These are phyloP conservation scores for Pneumocystis sp. DNA, from an alignment of 1,139 yeast species.

Conservation along the genomic window DNA sequence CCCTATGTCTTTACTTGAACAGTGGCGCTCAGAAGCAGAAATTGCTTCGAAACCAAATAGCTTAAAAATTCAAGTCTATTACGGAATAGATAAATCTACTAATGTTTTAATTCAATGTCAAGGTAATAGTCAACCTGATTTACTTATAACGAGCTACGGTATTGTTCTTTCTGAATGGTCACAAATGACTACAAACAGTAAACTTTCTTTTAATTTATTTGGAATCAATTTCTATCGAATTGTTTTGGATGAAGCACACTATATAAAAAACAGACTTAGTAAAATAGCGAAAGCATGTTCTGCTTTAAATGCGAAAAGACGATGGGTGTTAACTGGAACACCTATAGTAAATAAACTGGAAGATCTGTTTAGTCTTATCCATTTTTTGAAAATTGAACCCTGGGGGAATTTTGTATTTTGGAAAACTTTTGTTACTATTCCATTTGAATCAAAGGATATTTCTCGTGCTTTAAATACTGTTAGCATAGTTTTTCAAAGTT, in stretches of 20 bases:
- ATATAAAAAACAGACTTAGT: slow-evolving; percentile 64
- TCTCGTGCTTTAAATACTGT: slow-evolving; percentile 67
- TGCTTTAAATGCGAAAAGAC: slow-evolving; percentile 46
- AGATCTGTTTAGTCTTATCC: slow-evolving; percentile 66
- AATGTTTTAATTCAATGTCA: slow-evolving; percentile 32
- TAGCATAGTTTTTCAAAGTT: slow-evolving; percentile 66
- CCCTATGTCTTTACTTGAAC: slow-evolving; percentile 80
- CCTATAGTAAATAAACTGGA: slow-evolving; percentile 83
- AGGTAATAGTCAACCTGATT: slow-evolving; percentile 37
- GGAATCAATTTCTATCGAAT: slow-evolving; percentile 64
- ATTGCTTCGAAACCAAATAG: slow-evolving; percentile 30
- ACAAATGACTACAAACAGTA: slow-evolving; percentile 9
- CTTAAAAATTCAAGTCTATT: slow-evolving; percentile 37
- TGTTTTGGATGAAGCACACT: slow-evolving; percentile 86
- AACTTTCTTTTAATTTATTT: slow-evolving; percentile 38
- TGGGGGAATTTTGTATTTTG: slow-evolving; percentile 81
- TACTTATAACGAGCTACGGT: slow-evolving; percentile 77
- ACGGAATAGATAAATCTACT: slow-evolving; percentile 44
- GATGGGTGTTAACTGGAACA: slow-evolving; percentile 88
- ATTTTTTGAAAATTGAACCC: slow-evolving; percentile 65
- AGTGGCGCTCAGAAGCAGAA: slow-evolving; percentile 73
- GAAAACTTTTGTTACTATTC: slow-evolving; percentile 74
- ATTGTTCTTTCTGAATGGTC: slow-evolving; percentile 53
- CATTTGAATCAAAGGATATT: slow-evolving; percentile 62
- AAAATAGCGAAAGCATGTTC: slow-evolving; percentile 70